Evolutionary conservation across 176 grass and related monocot genomes (phyloP), one percentile per base, ranked within the genome.

Genomic region (Avena sativa): DNA sequence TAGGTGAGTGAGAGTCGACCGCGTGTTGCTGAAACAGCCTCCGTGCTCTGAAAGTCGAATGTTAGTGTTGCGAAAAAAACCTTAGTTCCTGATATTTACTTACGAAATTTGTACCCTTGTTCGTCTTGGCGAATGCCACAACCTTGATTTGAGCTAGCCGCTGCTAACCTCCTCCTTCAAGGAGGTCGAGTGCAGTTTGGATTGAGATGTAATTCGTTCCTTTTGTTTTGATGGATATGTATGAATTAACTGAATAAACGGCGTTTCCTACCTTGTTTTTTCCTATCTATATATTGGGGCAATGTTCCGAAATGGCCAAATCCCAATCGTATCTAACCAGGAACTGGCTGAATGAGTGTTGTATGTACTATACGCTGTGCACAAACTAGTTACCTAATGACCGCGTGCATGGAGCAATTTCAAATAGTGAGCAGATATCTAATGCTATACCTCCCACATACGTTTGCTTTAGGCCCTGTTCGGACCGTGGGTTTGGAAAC

Each of bases 301-400:
- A 16, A 69, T 49, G 32, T 40, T 40, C 51, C 30, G 2, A 32
- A 32, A 32, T 32, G 30, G 30, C 19, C 1, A 48, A 25, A 21
- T 78, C 63, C 4, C 0, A 36, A 48, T 15, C 36, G 2, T 21
- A 26, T 23, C 16, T 47, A 30, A 62, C 43, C 20, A 66, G 83
- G 55, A 71, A 52, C 8, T 58, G 62, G 51, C 13, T 61, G 62
- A 11, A 55, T 70, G 50, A 78, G n/a, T 72, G 71, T 70, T 85
- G 14, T 81, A 77, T 47, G 64, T 53, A 25, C 72, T 51, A 23
- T 28, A 43, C 59, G 61, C 17, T 30, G 48, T 17, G 12, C 59
- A 82, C 50, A 78, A 88, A 59, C 23, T 61, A 51, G 14, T 79
- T 40, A 84, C 26, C 28, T 2, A 71, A 71, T 63, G 21, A 9